Conservation (phyloP, 2,329 filamentous ascomycete species). For the Hypoxylon sp. region DNA sequence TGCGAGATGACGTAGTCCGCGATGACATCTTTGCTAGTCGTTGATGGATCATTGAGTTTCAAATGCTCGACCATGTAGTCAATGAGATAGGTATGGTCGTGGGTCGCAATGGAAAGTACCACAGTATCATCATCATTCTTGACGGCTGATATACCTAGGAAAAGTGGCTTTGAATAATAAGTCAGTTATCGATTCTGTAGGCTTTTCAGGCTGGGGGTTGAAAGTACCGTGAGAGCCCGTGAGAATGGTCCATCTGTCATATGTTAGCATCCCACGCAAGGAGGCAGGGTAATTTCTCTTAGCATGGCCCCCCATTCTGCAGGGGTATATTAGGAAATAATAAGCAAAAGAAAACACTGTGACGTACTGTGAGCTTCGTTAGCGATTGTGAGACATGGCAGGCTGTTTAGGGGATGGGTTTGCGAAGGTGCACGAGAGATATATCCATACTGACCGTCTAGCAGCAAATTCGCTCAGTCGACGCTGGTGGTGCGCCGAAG, state of each 20-base stretch:
- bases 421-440: not conserved
- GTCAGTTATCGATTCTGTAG: constrained; percentile 3
- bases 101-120: constrained; percentile 76
- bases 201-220: not conserved
- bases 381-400: constrained; percentile 7
- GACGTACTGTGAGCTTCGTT: constrained; percentile 30
- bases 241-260: constrained; percentile 55
- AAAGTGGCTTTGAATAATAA: constrained; percentile 66
- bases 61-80: constrained; percentile 78
- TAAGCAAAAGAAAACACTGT: not conserved
- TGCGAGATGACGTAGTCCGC: constrained; percentile 72
- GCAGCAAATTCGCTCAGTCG: constrained; percentile 43
- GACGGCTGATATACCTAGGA: constrained; percentile 72
- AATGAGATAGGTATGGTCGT: constrained; percentile 81
- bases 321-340: constrained; percentile 2
- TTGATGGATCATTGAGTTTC: constrained; percentile 58
- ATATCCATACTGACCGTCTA: constrained; percentile 37
- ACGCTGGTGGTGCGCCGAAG: constrained; percentile 42
- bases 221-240: constrained; percentile 62
- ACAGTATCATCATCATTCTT: constrained; percentile 66
- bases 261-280: constrained; percentile 19
- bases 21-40: constrained; percentile 62
- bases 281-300: not conserved
- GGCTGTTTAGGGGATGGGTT: not conserved
- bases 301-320: not conserved